Evolutionary conservation across 176 grass and related monocot species (phyloP), one percentile per base, ranked within the genome.

Genomic region (Elymus sibiricus): DNA sequence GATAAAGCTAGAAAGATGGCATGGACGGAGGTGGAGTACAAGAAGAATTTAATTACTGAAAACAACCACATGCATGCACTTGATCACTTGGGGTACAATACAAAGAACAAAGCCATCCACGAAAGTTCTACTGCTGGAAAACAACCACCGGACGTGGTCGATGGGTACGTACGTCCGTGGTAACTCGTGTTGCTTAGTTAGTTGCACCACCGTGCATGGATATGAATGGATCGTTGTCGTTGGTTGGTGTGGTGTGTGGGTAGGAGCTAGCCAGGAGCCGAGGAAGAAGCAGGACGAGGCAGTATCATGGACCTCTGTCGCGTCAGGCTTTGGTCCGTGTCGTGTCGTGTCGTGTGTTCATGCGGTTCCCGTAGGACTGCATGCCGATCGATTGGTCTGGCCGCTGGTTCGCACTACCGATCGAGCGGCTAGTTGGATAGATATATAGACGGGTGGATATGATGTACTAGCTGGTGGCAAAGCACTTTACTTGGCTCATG

Each of bases 361-460:
- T 73, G 68, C 34, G 81, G n/a, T 83, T 83, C 56, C 24, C 39
- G 53, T 61, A 44, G 81, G 66, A 21, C 67, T 40, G 67, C 67
- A 29, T 29, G 63, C 31, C 47, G 22, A 80, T 58, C 66, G 22
- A 26, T 73, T 70, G 49, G 15, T 43, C 46, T 44, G 69, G 6
- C 42, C 11, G 15, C 11, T 25, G 14, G 64, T 34, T 82, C 47
- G 46, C 64, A 39, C 44, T 11, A 58, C 0, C 11, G n/a, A 59
- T 15, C 31, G 16, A 51, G 2, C 10, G 44, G 25, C 27, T 74
- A 31, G 9, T 75, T 29, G 24, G 14, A 53, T 53, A 5, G 43
- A 70, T 13, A 17, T 15, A 70, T 13, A 17, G 47, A 51, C 5
- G 29, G 49, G 43, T 72, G 19, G 31, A 37, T 21, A 44, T 10